phyloP scores from a whole-genome alignment of 2,329 filamentous ascomycete genomes.

The Purpureocillium takamizusanense region DNA sequence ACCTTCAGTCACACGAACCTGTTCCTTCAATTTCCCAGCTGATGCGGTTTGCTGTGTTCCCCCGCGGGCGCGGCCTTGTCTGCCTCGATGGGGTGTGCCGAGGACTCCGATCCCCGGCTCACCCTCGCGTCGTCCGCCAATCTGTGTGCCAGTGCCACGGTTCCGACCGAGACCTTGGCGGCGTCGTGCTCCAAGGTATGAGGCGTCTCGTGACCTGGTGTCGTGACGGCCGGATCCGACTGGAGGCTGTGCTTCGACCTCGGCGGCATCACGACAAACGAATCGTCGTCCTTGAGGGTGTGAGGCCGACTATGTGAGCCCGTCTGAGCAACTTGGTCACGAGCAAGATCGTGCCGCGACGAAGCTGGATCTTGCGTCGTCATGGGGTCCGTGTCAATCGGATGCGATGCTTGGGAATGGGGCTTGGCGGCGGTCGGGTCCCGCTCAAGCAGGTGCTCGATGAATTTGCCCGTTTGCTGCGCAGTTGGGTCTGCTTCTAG shows the following conservation, averaged over 20 bases:
- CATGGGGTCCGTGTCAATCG: conserved; percentile 3
- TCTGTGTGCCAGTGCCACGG: no score
- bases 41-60: no score
- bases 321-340: conserved; percentile 1
- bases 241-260: no score
- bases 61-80: no score
- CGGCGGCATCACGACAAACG: neutral
- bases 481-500: conserved; percentile 5
- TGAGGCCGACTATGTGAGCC: conserved; percentile 1
- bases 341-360: conserved; percentile 3
- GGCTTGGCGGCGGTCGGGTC: conserved; percentile 3
- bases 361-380: neutral
- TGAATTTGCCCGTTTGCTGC: neutral
- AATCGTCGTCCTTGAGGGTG: conserved; percentile 4
- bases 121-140: no score
- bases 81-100: no score
- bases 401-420: conserved; percentile 2
- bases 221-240: no score
- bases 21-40: no score
- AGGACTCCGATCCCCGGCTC: no score
- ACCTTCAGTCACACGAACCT: no score
- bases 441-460: conserved; percentile 5
- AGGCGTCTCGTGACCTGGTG: no score
- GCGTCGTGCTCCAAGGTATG: conserved; percentile 3
- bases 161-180: neutral